Evolutionary conservation across 768 basidiomycete genomes (phyloP), one percentile per base, ranked within the genome.

Genomic region (Nidularia pulvinata): DNA sequence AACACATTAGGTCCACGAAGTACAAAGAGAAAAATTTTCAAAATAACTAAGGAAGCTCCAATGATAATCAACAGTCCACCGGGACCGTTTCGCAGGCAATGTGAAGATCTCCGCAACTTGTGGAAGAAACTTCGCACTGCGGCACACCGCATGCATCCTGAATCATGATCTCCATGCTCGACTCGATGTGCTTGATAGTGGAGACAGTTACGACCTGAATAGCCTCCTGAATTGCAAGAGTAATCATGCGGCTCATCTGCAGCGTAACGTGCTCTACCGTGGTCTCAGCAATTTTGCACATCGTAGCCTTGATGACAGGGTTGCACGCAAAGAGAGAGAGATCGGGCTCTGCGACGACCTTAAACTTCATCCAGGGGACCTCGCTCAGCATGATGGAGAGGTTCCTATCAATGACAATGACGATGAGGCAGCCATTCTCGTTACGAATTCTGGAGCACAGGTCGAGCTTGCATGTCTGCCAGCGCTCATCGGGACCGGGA

Each of bases 301-400:
- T 13, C 13, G 45, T 46, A 11, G 10, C 22, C 22, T 46, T 46
- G 13, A 46, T 14, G 22, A 46, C 45, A 9, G 45, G 45, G 50
- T 62, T 58, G 33, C 48, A 53, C 36, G 57, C 56, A 48, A 65
- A 62, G 34, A 60, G 42, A 46, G 56, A 55, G 44, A 62, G 55
- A 33, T 65, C 60, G 16, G 63, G 63, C 52, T 65, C 59, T 3
- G 63, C 63, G 50, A 65, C 59, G 46, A 65, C 59, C 48, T 60
- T 61, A 59, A 65, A 65, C 22, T 61, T 62, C 64, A 65, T 63
- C 64, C 64, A 65, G 5, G 64, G 64, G 6, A 65, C 64, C 43
- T 63, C 61, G 55, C 63, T 55, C 9, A 46, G 45, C 45, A 46
- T 46, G 45, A 19, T 25, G 19, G 45, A 46, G 45, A 46, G 22